phyloP scores from a whole-genome alignment of 2,329 filamentous ascomycete species.

The Scytalidium sp. region DNA sequence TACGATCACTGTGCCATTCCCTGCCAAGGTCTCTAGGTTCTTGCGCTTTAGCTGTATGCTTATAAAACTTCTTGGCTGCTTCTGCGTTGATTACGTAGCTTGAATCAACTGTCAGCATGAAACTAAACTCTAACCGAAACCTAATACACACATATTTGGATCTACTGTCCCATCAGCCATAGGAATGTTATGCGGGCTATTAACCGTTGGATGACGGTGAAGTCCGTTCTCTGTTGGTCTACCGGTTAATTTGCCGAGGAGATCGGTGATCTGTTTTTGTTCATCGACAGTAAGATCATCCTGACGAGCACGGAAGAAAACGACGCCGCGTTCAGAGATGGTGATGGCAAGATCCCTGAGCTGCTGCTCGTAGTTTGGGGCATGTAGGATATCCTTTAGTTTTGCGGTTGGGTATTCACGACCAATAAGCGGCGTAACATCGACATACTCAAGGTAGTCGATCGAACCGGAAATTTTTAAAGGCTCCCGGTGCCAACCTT shows the following conservation, averaged over 20 bases:
- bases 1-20: conserved; percentile 35
- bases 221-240: conserved; percentile 50
- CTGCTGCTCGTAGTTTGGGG: conserved; percentile 38
- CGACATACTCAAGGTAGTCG: conserved; percentile 15
- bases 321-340: conserved; percentile 63
- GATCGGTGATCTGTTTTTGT: conserved; percentile 59
- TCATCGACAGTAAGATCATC: conserved; percentile 54
- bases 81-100: conserved; percentile 52
- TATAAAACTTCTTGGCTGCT: conserved; percentile 47
- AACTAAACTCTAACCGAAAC: neutral
- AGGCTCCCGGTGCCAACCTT: no score
- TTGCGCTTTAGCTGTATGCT: conserved; percentile 29
- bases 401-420: conserved; percentile 35
- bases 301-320: conserved; percentile 61
- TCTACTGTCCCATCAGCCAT: conserved; percentile 35
- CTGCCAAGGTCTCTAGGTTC: conserved; percentile 30
- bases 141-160: conserved; percentile 30
- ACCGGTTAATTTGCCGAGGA: conserved; percentile 53
- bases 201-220: conserved; percentile 55
- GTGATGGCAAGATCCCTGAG: conserved; percentile 44
- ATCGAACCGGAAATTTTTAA: no score
- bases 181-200: conserved; percentile 33
- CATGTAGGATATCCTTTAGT: conserved; percentile 40
- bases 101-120: conserved; percentile 10
- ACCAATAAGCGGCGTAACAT: conserved; percentile 39